A percentile compares a stretch with the other conserved stretches of the same genome.
Conservation (phyloP, 345 rosid genomes). For the Gossypium raimondii region DNA sequence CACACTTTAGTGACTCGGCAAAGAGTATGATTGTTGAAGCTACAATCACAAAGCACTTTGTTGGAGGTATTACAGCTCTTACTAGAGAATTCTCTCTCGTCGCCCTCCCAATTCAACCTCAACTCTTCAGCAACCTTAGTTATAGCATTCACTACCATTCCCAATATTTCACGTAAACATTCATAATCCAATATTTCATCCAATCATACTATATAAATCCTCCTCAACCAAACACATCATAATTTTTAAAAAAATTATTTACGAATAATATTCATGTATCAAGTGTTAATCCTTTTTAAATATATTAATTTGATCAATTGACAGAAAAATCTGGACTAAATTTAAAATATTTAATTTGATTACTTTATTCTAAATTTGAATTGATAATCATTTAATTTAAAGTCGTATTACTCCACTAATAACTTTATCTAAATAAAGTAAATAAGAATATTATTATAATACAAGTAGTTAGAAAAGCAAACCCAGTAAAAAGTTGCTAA, state of each 20-base stretch:
- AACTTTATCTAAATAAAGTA: too few species aligned
- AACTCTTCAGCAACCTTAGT: background rate
- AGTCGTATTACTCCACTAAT: background rate
- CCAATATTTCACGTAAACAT: background rate
- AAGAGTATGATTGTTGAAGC: background rate
- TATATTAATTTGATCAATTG: too few species aligned
- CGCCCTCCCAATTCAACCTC: constrained; percentile 12
- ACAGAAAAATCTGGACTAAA: too few species aligned
- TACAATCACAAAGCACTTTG: background rate
- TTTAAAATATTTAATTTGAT: too few species aligned
- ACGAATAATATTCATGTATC: too few species aligned
- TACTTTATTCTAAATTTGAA: too few species aligned
- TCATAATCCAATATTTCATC: too few species aligned
- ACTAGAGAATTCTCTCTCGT: background rate
- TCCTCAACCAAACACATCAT: too few species aligned
- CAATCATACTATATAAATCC: too few species aligned
- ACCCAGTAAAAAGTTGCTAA: background rate
- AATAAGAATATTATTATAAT: too few species aligned
- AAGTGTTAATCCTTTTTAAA: too few species aligned
- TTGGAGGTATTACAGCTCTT: background rate
- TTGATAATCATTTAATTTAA: background rate
- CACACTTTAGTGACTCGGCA: background rate
- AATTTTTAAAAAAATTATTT: too few species aligned
- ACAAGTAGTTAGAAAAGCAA: background rate
- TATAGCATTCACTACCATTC: background rate